Conservation (phyloP, 2,329 filamentous ascomycete genomes). For the Xylaria arbuscula region DNA sequence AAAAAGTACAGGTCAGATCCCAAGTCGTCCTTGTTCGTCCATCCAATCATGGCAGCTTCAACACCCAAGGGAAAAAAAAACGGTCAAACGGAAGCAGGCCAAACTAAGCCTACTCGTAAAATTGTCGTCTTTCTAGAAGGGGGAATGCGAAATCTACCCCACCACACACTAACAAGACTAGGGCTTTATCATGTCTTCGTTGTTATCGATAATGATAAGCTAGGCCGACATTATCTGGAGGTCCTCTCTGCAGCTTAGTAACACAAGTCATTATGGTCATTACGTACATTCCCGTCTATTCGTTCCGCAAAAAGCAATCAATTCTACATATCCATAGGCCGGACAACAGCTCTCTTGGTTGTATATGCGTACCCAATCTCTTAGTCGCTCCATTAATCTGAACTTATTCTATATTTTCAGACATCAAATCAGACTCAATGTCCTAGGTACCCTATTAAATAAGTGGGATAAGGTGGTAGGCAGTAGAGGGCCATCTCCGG, state of each 20-base stretch:
- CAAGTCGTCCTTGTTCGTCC: conserved; percentile 5
- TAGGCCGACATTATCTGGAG: no score
- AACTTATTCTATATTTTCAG: background rate
- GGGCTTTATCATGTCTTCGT: conserved; percentile 5
- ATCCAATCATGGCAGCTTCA: conserved; percentile 19
- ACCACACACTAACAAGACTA: background rate
- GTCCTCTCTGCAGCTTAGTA: no score
- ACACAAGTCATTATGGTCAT: no score
- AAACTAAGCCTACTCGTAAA: background rate
- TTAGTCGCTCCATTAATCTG: background rate
- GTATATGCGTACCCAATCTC: background rate
- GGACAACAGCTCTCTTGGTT: background rate
- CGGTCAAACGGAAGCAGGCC: background rate
- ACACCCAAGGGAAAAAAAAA: background rate
- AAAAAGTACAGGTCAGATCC: conserved; percentile 23
- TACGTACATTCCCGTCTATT: background rate
- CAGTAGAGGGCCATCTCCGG: background rate
- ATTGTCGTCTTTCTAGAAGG: conserved; percentile 27
- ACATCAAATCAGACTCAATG: conserved; percentile 25
- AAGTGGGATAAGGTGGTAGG: background rate
- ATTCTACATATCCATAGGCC: background rate
- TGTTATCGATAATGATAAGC: conserved; percentile 23
- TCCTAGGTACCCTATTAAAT: background rate
- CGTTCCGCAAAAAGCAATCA: background rate
- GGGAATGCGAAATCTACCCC: conserved; percentile 20